These are phyloP conservation scores for Fusarium mexicanum DNA, from an alignment of 2,329 filamentous ascomycete species.

Conservation along the genomic window DNA sequence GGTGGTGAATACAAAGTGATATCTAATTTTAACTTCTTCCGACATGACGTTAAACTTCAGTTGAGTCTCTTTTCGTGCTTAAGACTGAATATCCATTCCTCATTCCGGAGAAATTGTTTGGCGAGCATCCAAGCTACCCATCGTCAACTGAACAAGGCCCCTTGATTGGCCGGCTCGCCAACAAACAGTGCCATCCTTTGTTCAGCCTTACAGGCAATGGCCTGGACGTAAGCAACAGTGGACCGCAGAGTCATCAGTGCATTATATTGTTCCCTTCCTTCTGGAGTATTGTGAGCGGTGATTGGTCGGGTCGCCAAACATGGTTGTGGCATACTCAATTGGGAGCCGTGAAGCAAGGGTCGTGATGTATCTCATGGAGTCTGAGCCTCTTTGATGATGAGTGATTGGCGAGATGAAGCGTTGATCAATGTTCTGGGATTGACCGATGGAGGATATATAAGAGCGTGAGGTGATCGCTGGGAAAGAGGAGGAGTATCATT, in stretches of 20 bases:
- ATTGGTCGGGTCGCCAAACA: slow-evolving; percentile 18
- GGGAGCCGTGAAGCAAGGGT: neutral
- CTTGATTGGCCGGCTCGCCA: slow-evolving; percentile 2
- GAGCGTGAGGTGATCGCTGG: neutral
- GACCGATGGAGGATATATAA: neutral
- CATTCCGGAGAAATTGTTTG: neutral
- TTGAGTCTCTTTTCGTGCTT: neutral
- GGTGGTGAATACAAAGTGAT: no score
- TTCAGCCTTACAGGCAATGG: neutral
- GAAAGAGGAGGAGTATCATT: neutral
- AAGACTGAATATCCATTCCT: neutral
- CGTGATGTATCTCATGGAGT: neutral
- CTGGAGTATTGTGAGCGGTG: neutral
- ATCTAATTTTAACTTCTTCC: neutral
- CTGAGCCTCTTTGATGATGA: slow-evolving; percentile 6
- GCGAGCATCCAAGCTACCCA: neutral
- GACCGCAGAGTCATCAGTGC: neutral
- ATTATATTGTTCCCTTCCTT: neutral
- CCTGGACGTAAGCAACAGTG: neutral
- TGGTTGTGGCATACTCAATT: neutral
- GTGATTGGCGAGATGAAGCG: neutral
- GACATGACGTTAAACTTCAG: neutral
- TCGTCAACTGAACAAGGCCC: neutral
- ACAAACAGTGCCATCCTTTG: neutral
- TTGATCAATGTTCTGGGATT: neutral